Evolutionary conservation across 2,329 filamentous ascomycete genomes (phyloP), one percentile per base, ranked within the genome.

Genomic region (Dothistroma pini): DNA sequence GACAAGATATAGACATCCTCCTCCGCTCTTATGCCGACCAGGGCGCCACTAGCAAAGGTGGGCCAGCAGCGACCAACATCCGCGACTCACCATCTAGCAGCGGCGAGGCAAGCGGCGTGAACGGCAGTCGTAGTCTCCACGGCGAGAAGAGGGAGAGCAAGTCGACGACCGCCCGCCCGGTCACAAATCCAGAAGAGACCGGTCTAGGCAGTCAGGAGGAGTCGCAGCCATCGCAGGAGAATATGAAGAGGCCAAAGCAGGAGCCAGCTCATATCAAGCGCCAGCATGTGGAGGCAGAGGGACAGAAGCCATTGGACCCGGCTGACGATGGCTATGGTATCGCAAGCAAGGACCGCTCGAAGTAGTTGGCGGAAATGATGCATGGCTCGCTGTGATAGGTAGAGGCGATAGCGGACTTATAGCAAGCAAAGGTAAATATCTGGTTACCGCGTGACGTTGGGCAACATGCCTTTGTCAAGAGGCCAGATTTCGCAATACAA

Each of bases 291-390:
- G 62, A 68, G 58, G 47, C 63, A 56, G 56, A 62, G 64, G 67
- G 67, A 21, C 53, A 64, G 58, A 65, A 58, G 57, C 66, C 66
- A 32, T 51, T 68, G 50, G 63, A 69, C 50, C 58, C 66, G 38
- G 67, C 62, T 34, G 60, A 68, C 60, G 63, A 66, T 51, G 57
- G 57, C 8, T 54, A 49, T 44, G 41, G 51, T 10, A 51, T 41
- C 29, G 29, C 44, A 21, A 55, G 34, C 10, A 38, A 44, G 16
- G 22, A 50, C 11, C 11, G 9, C 32, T 22, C 16, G 34, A 22
- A 22, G 22, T 54, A n/a, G 51, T 3, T 34, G 51, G 32, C 34
- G 19, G 29, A 34, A 11, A 12, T n/a, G 34, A 11, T 29, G 25
- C 25, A 29, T 29, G 25, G 25, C 25, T 29, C 25, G 25, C 25